Conservation (phyloP, 2,329 filamentous ascomycete species). For the Neofusicoccum sp. region DNA sequence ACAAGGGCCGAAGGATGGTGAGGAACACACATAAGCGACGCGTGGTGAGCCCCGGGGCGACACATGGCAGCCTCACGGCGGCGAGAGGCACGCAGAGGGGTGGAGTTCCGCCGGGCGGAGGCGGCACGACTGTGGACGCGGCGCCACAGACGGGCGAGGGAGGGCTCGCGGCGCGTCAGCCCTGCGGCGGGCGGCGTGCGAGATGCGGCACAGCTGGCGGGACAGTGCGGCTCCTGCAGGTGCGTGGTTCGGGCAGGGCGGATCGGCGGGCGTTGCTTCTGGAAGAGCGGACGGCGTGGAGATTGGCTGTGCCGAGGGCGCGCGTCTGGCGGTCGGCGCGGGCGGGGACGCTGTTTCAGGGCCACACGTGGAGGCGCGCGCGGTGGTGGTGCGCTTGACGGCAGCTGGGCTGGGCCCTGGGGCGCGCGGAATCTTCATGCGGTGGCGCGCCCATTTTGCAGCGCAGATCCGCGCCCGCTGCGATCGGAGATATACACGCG, state of each 20-base stretch:
- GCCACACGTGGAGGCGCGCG: conserved; percentile 1
- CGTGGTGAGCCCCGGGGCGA: conserved; percentile 5
- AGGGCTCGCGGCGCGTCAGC: not conserved
- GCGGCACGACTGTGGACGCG: not conserved
- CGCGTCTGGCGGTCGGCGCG: conserved; percentile 6
- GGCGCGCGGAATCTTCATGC: conserved; percentile 12
- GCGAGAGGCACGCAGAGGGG: conserved; percentile 1
- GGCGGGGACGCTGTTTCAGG: conserved; percentile 12
- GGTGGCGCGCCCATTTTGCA: conserved; percentile 13
- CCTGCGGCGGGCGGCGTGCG: conserved; percentile 12
- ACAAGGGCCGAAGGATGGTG: conserved; percentile 1
- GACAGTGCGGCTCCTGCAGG: conserved; percentile 19
- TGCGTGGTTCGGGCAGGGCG: conserved; percentile 13
- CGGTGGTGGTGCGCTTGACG: not conserved
- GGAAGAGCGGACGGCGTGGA: conserved; percentile 17
- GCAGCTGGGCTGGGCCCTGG: not conserved
- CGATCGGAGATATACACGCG: conserved; percentile 20
- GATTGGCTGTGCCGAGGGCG: not conserved
- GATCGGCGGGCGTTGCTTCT: conserved; percentile 18
- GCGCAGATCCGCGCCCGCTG: conserved; percentile 9
- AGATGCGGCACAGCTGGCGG: conserved; percentile 19
- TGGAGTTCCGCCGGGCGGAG: conserved; percentile 3
- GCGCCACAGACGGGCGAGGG: not conserved
- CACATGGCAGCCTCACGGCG: conserved; percentile 13
- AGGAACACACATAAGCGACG: conserved; percentile 15